Base-by-base conservation (phyloP, 2,329 filamentous ascomycete species). In the Monosporascus sp. region DNA sequence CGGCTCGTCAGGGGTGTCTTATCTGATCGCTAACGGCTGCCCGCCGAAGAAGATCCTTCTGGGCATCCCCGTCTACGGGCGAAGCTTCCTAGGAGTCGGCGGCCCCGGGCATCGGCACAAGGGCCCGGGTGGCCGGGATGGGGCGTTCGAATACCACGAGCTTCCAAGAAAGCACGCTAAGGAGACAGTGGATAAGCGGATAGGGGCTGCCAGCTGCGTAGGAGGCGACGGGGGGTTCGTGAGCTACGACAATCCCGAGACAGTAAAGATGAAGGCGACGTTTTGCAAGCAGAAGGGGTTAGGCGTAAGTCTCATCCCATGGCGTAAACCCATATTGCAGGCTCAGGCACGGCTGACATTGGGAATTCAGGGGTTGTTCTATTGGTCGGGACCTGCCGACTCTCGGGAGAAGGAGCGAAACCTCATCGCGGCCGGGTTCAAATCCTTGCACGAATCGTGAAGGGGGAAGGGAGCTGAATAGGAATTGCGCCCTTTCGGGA, bases 301-400 rank as follows among this genome's bases (percentile, higher is more conserved):
- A 18, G 89, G 85, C 27, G 80, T 83, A 66, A 68, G 77, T 76
- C 52, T 50, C 17, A 22, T 35, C 5, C 31, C 11, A 35, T 14
- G 31, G 31, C 9, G 31, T 11, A 14, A 35, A 35, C 14, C 9
- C 31, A 44, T 15, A 25, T 15, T 24, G 41, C 11, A 44, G 41
- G 20, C 22, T 44, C 18, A 27, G 22, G 20, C 45, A 31, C 25
- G 45, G 24, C 27, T 37, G n/a, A 49, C 24, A 14, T 20, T 37
- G 9, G 46, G 9, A 14, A 27, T 39, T n/a, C 60, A 84, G 81
- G 89, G 89, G 0, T 70, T 94, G 8, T 93, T 91, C 68, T 94
- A 92, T 69, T 92, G 87, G 87, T 84, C 87, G 50, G 87, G 84
- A n/a, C 85, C 87, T 15, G 83, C 81, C 3, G 89, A 94, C 72